Percentiles rank a stretch among this genome's conserved stretches.
phyloP scores from a whole-genome alignment of 1,139 yeast genomes.

The Saccharomyces hybrid region DNA sequence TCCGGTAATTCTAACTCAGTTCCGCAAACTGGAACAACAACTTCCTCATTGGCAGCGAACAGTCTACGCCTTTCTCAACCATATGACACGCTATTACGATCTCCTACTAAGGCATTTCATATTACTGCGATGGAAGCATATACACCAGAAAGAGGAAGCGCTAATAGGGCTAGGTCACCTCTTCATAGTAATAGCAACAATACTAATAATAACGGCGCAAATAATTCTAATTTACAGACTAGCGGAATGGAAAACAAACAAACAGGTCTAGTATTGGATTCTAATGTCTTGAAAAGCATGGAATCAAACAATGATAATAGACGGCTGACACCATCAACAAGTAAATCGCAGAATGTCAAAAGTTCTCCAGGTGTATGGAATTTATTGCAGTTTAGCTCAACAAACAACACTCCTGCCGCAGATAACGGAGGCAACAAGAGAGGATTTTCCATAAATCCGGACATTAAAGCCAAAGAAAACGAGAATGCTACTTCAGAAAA shows the following conservation, averaged over 20 bases:
- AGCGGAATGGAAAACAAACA: not conserved
- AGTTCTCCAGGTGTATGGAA: slow-evolving; percentile 72
- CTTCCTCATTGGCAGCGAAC: slow-evolving; percentile 12
- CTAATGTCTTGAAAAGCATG: not conserved
- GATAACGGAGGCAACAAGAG: slow-evolving; percentile 5
- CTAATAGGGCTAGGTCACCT: slow-evolving; percentile 30
- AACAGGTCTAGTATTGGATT: not conserved
- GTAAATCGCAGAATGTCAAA: slow-evolving; percentile 5
- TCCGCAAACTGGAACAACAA: slow-evolving; percentile 14
- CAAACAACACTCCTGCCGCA: slow-evolving; percentile 28
- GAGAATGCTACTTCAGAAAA: slow-evolving; percentile 5
- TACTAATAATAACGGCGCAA: not conserved
- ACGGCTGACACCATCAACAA: slow-evolving; percentile 9
- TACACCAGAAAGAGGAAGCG: slow-evolving; percentile 72
- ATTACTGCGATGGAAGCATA: slow-evolving; percentile 68
- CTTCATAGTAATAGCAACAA: slow-evolving; percentile 6
- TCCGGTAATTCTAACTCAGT: slow-evolving; percentile 3
- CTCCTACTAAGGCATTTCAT: slow-evolving; percentile 42
- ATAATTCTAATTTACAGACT: not conserved
- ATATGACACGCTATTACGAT: slow-evolving; percentile 23
- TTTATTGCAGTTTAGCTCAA: slow-evolving; percentile 66
- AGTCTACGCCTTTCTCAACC: slow-evolving; percentile 31
- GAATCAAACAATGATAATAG: not conserved
- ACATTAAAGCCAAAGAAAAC: slow-evolving; percentile 1
- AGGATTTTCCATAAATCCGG: slow-evolving; percentile 2